Conservation (phyloP, 352 stramenopile species). For the Pythium scleroteichum region DNA sequence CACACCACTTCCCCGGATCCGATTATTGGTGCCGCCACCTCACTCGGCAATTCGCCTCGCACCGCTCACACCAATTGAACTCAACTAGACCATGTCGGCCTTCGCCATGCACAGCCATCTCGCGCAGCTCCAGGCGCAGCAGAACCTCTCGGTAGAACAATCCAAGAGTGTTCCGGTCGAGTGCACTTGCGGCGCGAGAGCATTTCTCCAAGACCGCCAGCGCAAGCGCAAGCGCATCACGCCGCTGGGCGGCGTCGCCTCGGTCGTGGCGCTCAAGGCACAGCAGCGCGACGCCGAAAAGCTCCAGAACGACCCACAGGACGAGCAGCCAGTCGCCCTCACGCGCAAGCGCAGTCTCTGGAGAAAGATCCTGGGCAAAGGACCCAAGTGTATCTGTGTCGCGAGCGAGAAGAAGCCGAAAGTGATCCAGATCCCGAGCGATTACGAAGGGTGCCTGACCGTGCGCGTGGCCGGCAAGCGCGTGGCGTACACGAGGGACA, state of each 20-base stretch:
- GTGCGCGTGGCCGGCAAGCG: constrained; percentile 52
- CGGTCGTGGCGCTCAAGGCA: neutral
- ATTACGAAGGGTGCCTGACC: constrained; percentile 42
- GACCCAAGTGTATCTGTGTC: constrained; percentile 51
- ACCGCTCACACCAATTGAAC: too few relatives aligned
- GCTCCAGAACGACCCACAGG: neutral
- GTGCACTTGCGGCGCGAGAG: constrained; percentile 39
- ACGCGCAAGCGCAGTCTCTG: constrained; percentile 48
- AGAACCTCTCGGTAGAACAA: neutral
- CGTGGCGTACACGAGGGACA: constrained; percentile 53
- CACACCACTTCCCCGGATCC: too few relatives aligned
- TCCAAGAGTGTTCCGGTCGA: neutral
- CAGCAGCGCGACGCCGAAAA: constrained; percentile 8
- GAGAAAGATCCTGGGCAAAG: constrained; percentile 52
- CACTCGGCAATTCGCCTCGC: too few relatives aligned
- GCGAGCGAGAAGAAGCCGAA: constrained; percentile 24
- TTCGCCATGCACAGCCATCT: neutral
- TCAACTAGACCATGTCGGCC: too few relatives aligned
- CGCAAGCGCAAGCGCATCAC: neutral
- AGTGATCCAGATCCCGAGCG: constrained; percentile 41
- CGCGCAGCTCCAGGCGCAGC: neutral
- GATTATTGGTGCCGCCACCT: too few relatives aligned
- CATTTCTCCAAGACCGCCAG: constrained; percentile 16
- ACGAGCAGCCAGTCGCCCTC: too few relatives aligned
- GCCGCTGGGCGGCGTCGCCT: neutral